These are phyloP conservation scores for Lablab purpureus DNA, from an alignment of 306 rosid genomes.

Conservation along the genomic window DNA sequence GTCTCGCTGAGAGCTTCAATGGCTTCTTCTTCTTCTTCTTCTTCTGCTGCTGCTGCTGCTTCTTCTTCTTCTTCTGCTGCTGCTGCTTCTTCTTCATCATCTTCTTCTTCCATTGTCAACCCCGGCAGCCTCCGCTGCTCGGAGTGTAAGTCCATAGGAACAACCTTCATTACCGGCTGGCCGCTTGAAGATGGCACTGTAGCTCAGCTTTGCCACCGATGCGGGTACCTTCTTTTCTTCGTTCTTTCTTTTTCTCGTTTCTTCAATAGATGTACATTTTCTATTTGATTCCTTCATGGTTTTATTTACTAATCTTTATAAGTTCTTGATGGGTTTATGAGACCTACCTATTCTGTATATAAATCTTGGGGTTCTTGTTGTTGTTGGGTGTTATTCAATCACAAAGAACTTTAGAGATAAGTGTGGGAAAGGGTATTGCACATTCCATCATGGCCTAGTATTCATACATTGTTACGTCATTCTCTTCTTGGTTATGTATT, in stretches of 20 bases:
- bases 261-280: neutral
- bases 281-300: neutral
- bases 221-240: slow-evolving; percentile 40
- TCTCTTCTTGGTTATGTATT: too few species aligned
- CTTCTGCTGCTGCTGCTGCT: too few species aligned
- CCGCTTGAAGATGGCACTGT: slow-evolving; percentile 18
- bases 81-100: neutral
- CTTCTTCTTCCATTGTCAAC: neutral
- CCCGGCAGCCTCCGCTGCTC: slow-evolving; percentile 25
- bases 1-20: neutral
- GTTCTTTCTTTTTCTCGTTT: neutral
- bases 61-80: neutral
- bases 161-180: slow-evolving; percentile 42
- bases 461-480: too few species aligned
- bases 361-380: neutral
- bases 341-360: neutral
- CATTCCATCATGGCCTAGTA: too few species aligned
- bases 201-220: slow-evolving; percentile 37
- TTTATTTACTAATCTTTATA: neutral
- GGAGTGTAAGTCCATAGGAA: slow-evolving; percentile 15
- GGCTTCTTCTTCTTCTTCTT: neutral
- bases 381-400: too few species aligned
- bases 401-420: too few species aligned
- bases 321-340: neutral
- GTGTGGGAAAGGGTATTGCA: too few species aligned